Percentiles rank a stretch among this genome's conserved stretches.
Evolutionary conservation across 768 basidiomycete genomes (phyloP).

Genomic region (Gyrodon lividus): DNA sequence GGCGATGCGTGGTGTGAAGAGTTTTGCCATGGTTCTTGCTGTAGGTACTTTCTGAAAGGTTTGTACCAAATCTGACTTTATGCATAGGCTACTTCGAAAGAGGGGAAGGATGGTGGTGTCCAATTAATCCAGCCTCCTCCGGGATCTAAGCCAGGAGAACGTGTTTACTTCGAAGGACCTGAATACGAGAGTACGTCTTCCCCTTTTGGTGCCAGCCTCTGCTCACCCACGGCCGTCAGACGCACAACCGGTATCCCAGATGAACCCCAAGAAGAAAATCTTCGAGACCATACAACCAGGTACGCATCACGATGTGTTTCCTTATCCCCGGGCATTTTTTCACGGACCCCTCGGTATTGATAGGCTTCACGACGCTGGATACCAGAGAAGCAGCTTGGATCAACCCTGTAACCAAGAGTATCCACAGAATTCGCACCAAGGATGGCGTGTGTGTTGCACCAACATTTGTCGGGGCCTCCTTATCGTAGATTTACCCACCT

Average conservation of each 20-base stretch:
- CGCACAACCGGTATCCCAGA: conserved; percentile 68
- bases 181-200: conserved; percentile 70
- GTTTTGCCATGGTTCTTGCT: conserved; percentile 96
- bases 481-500: conserved; percentile 58
- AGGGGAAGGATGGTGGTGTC: conserved; percentile 85
- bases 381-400: conserved; percentile 84
- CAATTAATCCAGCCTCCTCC: conserved; percentile 89
- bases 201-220: neutral
- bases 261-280: conserved; percentile 99
- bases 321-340: conserved; percentile 3
- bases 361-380: conserved; percentile 88
- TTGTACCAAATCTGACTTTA: conserved; percentile 1
- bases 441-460: conserved; percentile 80
- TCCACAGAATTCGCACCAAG: conserved; percentile 85
- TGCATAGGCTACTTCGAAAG: conserved; percentile 80
- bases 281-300: conserved; percentile 97
- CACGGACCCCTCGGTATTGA: neutral
- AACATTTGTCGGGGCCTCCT: conserved; percentile 83
- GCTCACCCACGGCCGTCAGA: conserved; percentile 35
- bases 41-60: conserved; percentile 41
- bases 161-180: conserved; percentile 91
- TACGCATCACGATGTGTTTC: conserved; percentile 24
- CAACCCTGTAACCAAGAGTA: conserved; percentile 72
- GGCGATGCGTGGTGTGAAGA: conserved; percentile 96
- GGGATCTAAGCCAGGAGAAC: conserved; percentile 85